phyloP scores from a whole-genome alignment of 345 rosid species.

The Ceriops decandra region DNA sequence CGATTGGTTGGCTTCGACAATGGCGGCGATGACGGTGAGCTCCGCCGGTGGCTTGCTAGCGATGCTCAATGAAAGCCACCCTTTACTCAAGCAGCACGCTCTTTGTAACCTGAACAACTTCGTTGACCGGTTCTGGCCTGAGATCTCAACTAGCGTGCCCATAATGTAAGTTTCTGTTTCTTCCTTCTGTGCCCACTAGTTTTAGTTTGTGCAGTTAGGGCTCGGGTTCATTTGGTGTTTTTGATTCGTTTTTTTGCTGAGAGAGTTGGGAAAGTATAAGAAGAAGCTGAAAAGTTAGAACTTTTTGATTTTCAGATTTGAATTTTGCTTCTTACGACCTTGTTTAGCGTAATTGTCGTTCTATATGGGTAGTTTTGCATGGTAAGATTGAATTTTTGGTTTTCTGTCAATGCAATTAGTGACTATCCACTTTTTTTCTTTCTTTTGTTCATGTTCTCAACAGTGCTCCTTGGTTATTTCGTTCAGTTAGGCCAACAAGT shows the following conservation, averaged over 20 bases:
- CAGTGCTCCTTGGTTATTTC: background rate
- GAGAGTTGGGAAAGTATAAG: background rate
- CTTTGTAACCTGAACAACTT: constrained; percentile 77
- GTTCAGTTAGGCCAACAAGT: too few relatives aligned
- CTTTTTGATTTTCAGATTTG: background rate
- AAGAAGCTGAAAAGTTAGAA: background rate
- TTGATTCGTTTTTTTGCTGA: constrained; percentile 17
- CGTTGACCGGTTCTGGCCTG: constrained; percentile 96
- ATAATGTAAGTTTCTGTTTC: constrained; percentile 49
- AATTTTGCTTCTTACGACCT: background rate
- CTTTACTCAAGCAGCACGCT: constrained; percentile 81
- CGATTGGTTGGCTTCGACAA: constrained; percentile 1
- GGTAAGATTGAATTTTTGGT: background rate
- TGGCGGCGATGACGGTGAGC: constrained; percentile 79
- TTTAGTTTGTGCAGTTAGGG: background rate
- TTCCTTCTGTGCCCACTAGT: background rate
- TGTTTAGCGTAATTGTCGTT: background rate
- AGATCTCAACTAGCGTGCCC: constrained; percentile 98
- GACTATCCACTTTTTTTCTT: background rate
- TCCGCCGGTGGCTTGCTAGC: constrained; percentile 91
- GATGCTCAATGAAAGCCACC: constrained; percentile 90
- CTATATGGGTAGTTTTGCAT: background rate
- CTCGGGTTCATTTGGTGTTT: constrained; percentile 8
- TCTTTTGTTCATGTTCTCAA: background rate
- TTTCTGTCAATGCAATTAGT: background rate